Evolutionary conservation across 169 alveolate species (phyloP).

Genomic region (Cryptosporidium felis): DNA sequence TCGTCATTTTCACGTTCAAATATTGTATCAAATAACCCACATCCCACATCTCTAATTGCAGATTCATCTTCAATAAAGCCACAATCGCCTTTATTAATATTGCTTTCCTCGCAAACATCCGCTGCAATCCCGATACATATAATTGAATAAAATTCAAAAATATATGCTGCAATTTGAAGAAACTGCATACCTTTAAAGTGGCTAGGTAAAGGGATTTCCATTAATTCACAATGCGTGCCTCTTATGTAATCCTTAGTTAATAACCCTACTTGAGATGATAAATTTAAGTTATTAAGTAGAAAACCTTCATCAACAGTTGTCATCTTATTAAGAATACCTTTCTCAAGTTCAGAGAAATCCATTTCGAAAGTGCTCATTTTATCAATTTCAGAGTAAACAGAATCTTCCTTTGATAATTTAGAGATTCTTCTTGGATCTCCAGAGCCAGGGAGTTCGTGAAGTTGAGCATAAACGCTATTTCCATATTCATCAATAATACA

Average conservation of each 20-base stretch:
- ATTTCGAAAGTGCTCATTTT: not conserved
- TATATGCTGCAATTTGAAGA: slow-evolving; percentile 24
- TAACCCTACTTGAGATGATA: slow-evolving; percentile 2
- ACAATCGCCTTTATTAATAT: not conserved
- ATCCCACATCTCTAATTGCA: not conserved
- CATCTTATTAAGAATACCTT: slow-evolving; percentile 12
- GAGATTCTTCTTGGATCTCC: not conserved
- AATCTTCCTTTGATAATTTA: not conserved
- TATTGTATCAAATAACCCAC: not conserved
- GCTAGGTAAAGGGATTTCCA: slow-evolving; percentile 52
- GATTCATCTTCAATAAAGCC: not conserved
- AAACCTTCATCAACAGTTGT: not conserved
- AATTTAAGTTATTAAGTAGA: not conserved
- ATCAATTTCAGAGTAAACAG: not conserved
- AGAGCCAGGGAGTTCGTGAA: not conserved
- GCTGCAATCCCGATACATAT: slow-evolving; percentile 60
- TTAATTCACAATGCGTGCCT: slow-evolving; percentile 41
- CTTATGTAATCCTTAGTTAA: slow-evolving; percentile 35
- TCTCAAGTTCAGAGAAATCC: slow-evolving; percentile 54
- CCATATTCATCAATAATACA: slow-evolving; percentile 45
- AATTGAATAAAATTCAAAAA: slow-evolving; percentile 21
- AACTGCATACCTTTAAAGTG: slow-evolving; percentile 43
- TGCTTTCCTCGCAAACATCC: slow-evolving; percentile 28
- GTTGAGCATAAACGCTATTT: not conserved
- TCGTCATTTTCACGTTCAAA: not conserved